Conservation (phyloP, 148 eudicot genomes). For the Rhododendron williamsianum region DNA sequence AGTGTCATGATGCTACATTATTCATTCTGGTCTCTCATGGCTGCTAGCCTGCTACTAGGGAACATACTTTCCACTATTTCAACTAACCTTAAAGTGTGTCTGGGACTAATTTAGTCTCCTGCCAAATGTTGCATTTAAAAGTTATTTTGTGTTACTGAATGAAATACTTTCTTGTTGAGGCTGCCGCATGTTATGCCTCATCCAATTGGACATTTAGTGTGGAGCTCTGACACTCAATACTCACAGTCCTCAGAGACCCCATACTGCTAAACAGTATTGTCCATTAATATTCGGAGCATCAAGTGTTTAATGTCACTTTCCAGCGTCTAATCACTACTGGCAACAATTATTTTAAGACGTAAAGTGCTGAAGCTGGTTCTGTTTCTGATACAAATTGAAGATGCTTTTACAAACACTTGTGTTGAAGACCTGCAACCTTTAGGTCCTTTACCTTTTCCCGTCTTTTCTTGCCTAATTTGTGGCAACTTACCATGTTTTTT, state of each 20-base stretch:
- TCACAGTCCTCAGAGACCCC: not conserved
- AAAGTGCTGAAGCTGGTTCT: not conserved
- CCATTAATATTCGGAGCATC: not conserved
- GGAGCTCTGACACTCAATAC: not conserved
- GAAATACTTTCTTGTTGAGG: not conserved
- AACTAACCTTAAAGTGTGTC: not conserved
- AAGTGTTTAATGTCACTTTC: not conserved
- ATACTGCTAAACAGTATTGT: not conserved
- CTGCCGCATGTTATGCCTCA: not conserved
- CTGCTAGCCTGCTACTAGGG: not conserved
- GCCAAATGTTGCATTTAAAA: not conserved
- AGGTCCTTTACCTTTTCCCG: not conserved
- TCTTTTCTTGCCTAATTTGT: not conserved
- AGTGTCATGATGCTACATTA: not conserved
- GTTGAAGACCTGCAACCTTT: not conserved
- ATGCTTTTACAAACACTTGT: not conserved
- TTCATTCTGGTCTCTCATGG: not conserved
- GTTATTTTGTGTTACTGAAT: not conserved
- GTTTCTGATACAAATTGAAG: not conserved
- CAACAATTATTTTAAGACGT: not conserved
- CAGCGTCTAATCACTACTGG: not conserved
- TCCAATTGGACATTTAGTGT: not conserved
- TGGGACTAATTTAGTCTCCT: not conserved
- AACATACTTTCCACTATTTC: not conserved
- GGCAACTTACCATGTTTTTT: not conserved